Evolutionary conservation across 2,329 filamentous ascomycete genomes (phyloP), one percentile per base, ranked within the genome.

Genomic region (Didymella glomerata): DNA sequence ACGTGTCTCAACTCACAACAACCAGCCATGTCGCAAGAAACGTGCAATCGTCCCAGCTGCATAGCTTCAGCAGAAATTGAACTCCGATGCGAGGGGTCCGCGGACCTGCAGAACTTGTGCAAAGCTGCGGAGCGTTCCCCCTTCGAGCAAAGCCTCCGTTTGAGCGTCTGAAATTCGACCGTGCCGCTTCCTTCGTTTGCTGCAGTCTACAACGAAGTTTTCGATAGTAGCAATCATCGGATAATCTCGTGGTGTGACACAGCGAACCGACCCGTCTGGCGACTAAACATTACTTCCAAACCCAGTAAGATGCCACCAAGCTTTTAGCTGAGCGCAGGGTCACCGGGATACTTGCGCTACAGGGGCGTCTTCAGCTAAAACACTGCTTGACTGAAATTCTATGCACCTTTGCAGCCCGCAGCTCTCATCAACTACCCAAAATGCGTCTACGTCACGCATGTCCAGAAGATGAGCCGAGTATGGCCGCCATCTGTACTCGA

Each of bases 401-500:
- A 32, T 32, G 13, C 30, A 32, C 9, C 36, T 8, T 9, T 7
- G 3, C 36, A 40, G n/a, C 8, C 5, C n/a, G 20, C 36, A 40
- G 5, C 18, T 11, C 11, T 42, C 13, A 16, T 42, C 40, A 42
- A 18, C 11, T 25, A 42, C 14, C 22, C 14, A 14, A 22, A 10
- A 42, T 42, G 13, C 20, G 14, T 13, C 20, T 42, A 10, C 40
- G 40, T 16, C 20, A 20, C 13, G 40, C 40, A 14, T 3, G 13
- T 25, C 40, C 40, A 42, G 40, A 11, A 10, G 71, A 73, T 34
- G 62, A 69, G 36, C 50, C 60, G 5, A 46, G 57, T 40, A 67
- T 76, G 7, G 67, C 48, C 9, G 38, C 30, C 18, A 45, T 74
- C 41, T 66, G 65, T 36, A 44, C 63, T 14, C 53, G 63, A 3